A percentile compares a stretch with the other conserved stretches of the same genome.
Conservation (phyloP, 305 asterid genomes). For the Euphrasia arctica region DNA sequence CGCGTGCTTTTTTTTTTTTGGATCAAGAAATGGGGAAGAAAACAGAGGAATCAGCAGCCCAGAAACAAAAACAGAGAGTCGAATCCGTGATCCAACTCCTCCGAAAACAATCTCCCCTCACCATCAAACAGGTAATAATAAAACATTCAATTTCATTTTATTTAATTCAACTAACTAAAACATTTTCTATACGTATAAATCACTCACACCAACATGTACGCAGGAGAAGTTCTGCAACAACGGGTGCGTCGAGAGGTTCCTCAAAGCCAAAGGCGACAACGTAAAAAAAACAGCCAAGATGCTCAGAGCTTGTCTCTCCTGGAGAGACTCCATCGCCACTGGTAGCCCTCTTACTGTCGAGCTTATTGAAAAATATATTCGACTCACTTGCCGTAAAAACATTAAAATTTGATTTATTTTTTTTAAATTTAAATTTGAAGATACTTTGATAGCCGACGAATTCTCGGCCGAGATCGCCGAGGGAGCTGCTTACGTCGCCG, state of each 20-base stretch:
- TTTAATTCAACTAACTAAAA: background rate
- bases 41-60: slow-evolving; percentile 37
- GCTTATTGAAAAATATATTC: too few relatives aligned
- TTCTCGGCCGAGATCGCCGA: slow-evolving; percentile 92
- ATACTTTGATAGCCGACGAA: slow-evolving; percentile 85
- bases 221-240: slow-evolving; percentile 83
- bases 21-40: slow-evolving; percentile 50
- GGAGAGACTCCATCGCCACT: slow-evolving; percentile 82
- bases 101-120: slow-evolving; percentile 71
- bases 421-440: slow-evolving; percentile 36
- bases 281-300: slow-evolving; percentile 90
- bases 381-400: too few relatives aligned
- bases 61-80: slow-evolving; percentile 57
- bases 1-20: background rate
- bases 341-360: slow-evolving; percentile 34
- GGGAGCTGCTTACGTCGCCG: slow-evolving; percentile 91
- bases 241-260: slow-evolving; percentile 75
- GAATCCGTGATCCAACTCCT: slow-evolving; percentile 63
- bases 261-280: slow-evolving; percentile 69
- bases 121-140: slow-evolving; percentile 72
- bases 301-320: slow-evolving; percentile 63
- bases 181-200: background rate
- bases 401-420: too few relatives aligned
- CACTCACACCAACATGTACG: slow-evolving; percentile 8
- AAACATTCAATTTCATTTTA: too few relatives aligned